Evolutionary conservation across 306 rosid genomes (phyloP).

Genomic region (Sindora glabra): DNA sequence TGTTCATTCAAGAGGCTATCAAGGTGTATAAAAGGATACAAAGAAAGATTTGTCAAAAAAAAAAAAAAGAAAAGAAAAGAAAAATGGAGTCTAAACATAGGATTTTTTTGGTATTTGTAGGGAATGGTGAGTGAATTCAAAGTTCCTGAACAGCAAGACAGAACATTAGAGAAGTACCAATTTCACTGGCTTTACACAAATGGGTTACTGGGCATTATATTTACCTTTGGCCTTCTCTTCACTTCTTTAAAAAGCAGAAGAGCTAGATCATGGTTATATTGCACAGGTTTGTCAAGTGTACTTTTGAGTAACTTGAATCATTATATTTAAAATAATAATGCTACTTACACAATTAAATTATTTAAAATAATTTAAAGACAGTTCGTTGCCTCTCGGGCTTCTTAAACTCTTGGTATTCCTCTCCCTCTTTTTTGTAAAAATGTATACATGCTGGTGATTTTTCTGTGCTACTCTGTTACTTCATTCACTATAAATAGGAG

Average conservation of each 20-base stretch:
- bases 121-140: slow-evolving; percentile 67
- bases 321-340: too few relatives aligned
- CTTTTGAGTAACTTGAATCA: neutral
- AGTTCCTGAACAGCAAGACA: slow-evolving; percentile 46
- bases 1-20: slow-evolving; percentile 83
- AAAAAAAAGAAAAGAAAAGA: too few relatives aligned
- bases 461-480: too few relatives aligned
- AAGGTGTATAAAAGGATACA: slow-evolving; percentile 55
- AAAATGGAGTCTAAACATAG: slow-evolving; percentile 1
- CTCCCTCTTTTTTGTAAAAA: too few relatives aligned
- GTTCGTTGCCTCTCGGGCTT: too few relatives aligned
- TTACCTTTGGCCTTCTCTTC: slow-evolving; percentile 64
- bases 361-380: too few relatives aligned
- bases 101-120: slow-evolving; percentile 25
- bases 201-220: slow-evolving; percentile 69
- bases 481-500: too few relatives aligned
- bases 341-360: too few relatives aligned
- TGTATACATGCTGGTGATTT: too few relatives aligned
- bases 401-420: too few relatives aligned
- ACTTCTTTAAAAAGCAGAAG: slow-evolving; percentile 69
- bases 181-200: slow-evolving; percentile 63
- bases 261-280: slow-evolving; percentile 82
- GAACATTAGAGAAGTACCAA: slow-evolving; percentile 30
- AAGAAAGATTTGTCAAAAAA: neutral
- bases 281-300: slow-evolving; percentile 55